A percentile compares a stretch with the other conserved stretches of the same genome.
phyloP scores from a whole-genome alignment of 495 filamentous ascomycete genomes.

The Lichenothelia convexa region DNA sequence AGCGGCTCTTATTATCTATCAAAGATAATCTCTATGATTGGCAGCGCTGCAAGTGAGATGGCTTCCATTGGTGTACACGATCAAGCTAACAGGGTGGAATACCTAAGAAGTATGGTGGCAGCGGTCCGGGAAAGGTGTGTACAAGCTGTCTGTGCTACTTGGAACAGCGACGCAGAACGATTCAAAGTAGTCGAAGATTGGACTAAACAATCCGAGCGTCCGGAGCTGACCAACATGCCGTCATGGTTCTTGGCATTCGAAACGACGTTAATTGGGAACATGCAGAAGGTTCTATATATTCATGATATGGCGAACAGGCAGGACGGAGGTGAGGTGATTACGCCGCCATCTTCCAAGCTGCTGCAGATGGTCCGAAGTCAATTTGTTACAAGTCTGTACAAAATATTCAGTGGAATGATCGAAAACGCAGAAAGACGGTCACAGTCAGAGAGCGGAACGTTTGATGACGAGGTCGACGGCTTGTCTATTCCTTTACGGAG shows the following conservation, averaged over 20 bases:
- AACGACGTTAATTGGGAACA: conserved; percentile 50
- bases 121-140: conserved; percentile 69
- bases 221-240: conserved; percentile 83
- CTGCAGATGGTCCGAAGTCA: conserved; percentile 68
- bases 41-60: conserved; percentile 74
- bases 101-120: conserved; percentile 51
- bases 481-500: conserved; percentile 8
- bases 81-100: conserved; percentile 39
- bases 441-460: conserved; percentile 36
- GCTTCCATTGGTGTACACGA: conserved; percentile 47
- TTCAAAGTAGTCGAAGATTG: conserved; percentile 85
- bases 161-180: conserved; percentile 75
- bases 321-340: conserved; percentile 52
- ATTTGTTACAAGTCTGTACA: conserved; percentile 83
- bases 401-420: conserved; percentile 79
- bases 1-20: conserved; percentile 73
- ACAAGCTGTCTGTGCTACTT: conserved; percentile 60
- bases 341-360: conserved; percentile 64
- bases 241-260: conserved; percentile 64
- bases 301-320: conserved; percentile 58
- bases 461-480: conserved; percentile 28
- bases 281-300: conserved; percentile 91
- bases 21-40: conserved; percentile 61
- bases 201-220: conserved; percentile 57
- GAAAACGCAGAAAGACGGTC: conserved; percentile 72